Evolutionary conservation across 805 yeast genomes (phyloP), one percentile per base, ranked within the genome.

Genomic region (Candida golubevii): DNA sequence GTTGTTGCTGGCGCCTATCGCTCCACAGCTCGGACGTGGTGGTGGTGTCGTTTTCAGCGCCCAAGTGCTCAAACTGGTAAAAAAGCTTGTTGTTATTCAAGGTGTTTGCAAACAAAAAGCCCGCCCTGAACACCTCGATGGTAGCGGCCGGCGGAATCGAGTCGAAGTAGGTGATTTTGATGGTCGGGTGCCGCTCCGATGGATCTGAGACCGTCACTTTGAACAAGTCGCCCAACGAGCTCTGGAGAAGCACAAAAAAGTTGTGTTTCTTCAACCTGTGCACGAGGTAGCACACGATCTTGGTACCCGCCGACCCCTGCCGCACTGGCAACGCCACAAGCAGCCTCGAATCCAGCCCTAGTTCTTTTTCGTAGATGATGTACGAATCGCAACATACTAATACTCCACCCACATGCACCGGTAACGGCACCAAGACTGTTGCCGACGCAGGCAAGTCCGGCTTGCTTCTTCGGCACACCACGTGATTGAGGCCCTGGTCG

Each of bases 401-500:
- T 0, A 84, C 71, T 1, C 95, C 95, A 42, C 81, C 82, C n/a
- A 68, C 63, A 7, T 79, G 83, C 3, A 83, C 86, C 0, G 97
- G 96, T 12, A 89, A 69, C 0, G 83, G 69, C n/a, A 88, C 49
- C 7, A 90, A 47, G 43, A 75, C 67, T 48, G 72, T 78, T 1
- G 90, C 67, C 1, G 65, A 52, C 4, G 46, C 35, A 6, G 57
- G 72, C 46, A 23, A 51, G 1, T 36, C 40, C n/a, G 45, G 46
- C 8, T 58, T 31, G 32, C 53, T 40, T 30, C 49, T 52, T 27
- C 72, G 72, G 45, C 74, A 76, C 1, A 85, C 71, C 1, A 90
- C 77, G 58, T 84, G 85, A 57, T 90, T 90, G 38, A 91, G 67
- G 1, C 97, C 97, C 34, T 87, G 73, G 60, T 93, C 97, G 26